Base-by-base conservation (phyloP, 192 early-diverging fungal genomes). In the Coemansia sp. region DNA sequence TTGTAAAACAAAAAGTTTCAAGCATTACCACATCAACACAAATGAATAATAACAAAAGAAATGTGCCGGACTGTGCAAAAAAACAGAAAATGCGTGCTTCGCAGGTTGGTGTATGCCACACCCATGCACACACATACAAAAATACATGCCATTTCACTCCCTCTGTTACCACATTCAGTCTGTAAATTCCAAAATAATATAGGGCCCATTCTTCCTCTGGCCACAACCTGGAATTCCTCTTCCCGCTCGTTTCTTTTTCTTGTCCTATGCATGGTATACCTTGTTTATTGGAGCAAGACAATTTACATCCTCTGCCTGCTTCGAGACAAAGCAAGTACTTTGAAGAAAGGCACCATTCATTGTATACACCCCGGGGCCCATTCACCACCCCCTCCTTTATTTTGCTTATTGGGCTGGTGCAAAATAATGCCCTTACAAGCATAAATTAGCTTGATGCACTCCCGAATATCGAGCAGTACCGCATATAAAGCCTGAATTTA, bases 401-500 rank as follows among this genome's bases (percentile, higher is more conserved):
- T 31, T 34, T 57, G 6, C 49, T 33, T 56, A 8, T 26, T 53
- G 51, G 13, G 55, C 29, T 31, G 55, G 55, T 29, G 55, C 18
- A 26, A 57, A 31, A 34, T 34, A 31, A 31, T 51, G 20, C 8
- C 26, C 48, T 3, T 46, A 15, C 43, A 46, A 13, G 25, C 30
- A 57, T 57, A 57, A 57, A 33, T 34, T 57, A 57, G 55, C 55
- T 31, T 31, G 30, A 30, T 57, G 55, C 55, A 57, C 30, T 13
- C 15, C 15, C 31, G 5, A 31, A 15, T 33, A n/a, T 57, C 18
- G 31, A 31, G 18, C 29, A 31, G 12, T 20, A 20, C 30, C 55
- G 55, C 55, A 57, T 57, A 26, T 51, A 51, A 51, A 51, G 48
- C 48, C 48, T 51, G 48, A 51, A 51, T 51, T 51, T 25, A 51